Evolutionary conservation across 495 filamentous ascomycete species (phyloP), one percentile per base, ranked within the genome.

Genomic region (Parmelia sp.): DNA sequence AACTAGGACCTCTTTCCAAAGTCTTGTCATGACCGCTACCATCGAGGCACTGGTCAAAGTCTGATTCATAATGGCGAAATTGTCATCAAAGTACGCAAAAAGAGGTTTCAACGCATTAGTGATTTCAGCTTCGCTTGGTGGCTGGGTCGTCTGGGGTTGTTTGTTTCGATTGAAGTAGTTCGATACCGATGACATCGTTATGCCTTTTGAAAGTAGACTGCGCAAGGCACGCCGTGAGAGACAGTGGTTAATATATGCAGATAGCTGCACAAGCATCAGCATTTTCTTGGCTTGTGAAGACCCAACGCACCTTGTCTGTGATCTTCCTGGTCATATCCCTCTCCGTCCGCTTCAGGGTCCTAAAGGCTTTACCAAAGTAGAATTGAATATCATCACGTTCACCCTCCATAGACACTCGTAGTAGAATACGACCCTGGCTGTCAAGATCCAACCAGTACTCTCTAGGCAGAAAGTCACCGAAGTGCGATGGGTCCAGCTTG

Each of bases 381-480:
- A 99, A 99, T 69, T 96, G 91, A 66, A 99, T 97, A 70, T 99
- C 94, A 70, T 99, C 94, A 58, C 94, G 83, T 73, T 99, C 94
- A 61, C 94, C 94, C 77, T 99, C 94, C 94, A 99, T 99, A 70
- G 90, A 96, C 33, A 97, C 90, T 66, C 95, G 81, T 45, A 99
- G 81, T 45, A 99, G 72, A 51, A 99, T 77, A 60, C 95, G 80
- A 3, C 94, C 94, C 72, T 99, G 95, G 6, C 92, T 97, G 72
- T 99, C 94, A 47, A 99, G 83, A 72, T 97, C 92, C 31, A 97
- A 83, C 94, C 94, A 99, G 72, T 96, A 96, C 72, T 99, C 94
- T 62, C 90, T 80, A 11, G 94, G 94, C 65, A 97, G 74, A 71
- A 93, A 99, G 72, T 99, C 94, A 63, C 92, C 86, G 75, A 99